Conservation (phyloP, 1,284 basidiomycete genomes). For the Malassezia equina region DNA sequence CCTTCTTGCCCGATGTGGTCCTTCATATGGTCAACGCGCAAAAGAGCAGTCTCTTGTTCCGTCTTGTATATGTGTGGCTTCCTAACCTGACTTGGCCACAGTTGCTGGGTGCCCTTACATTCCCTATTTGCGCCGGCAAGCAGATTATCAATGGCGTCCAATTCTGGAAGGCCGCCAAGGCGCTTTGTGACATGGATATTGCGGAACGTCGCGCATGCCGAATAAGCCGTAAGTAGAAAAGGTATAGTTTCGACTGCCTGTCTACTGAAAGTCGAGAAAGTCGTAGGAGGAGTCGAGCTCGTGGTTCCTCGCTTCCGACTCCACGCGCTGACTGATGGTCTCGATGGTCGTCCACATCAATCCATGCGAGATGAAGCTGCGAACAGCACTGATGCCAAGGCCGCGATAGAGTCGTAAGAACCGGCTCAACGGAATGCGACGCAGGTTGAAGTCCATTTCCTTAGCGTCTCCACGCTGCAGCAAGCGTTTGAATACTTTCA, state of each 20-base stretch:
- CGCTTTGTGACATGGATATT: slow-evolving; percentile 50
- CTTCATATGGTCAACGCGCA: slow-evolving; percentile 7
- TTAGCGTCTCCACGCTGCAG: slow-evolving; percentile 53
- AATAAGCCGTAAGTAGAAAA: background rate
- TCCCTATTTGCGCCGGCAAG: slow-evolving; percentile 69
- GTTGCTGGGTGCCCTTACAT: slow-evolving; percentile 59
- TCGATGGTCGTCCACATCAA: slow-evolving; percentile 47
- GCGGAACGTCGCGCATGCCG: slow-evolving; percentile 21
- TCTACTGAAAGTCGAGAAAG: slow-evolving; percentile 18
- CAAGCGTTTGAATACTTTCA: slow-evolving; percentile 65
- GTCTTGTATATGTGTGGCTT: slow-evolving; percentile 28
- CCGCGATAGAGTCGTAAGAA: slow-evolving; percentile 44
- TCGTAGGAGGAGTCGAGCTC: slow-evolving; percentile 4
- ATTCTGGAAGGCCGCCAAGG: slow-evolving; percentile 96
- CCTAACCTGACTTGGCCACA: slow-evolving; percentile 67
- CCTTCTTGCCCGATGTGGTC: slow-evolving; percentile 20
- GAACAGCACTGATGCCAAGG: slow-evolving; percentile 38
- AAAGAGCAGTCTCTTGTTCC: background rate
- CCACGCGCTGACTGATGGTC: slow-evolving; percentile 22
- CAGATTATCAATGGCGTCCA: slow-evolving; percentile 93
- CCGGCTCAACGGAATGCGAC: slow-evolving; percentile 13
- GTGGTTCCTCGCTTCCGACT: background rate
- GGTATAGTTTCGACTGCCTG: slow-evolving; percentile 1
- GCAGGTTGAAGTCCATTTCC: background rate
- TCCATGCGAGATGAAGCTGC: slow-evolving; percentile 46